Evolutionary conservation across 176 grass and related monocot genomes (phyloP), one percentile per base, ranked within the genome.

Genomic region (Raddia distichophylla): DNA sequence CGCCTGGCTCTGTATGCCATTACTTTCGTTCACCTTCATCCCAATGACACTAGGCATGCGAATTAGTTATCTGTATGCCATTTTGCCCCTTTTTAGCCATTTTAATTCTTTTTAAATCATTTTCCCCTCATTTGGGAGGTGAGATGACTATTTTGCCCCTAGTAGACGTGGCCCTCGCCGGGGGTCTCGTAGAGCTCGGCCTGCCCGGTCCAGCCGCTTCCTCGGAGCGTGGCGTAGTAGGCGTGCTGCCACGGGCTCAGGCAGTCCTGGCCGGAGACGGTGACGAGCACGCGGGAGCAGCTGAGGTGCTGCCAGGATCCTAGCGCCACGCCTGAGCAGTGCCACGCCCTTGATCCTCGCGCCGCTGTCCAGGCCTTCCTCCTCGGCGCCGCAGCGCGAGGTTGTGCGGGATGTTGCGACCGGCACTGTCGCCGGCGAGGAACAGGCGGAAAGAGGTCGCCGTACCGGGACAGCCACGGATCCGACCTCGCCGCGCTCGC

Each of bases 351-450:
- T 78, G 85, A 93, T 77, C 60, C 17, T 76, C 8, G 86, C 85
- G 59, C 83, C 74, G 65, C 84, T 83, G 79, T 85, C 66, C 0
- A 85, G 87, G 0, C 74, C 57, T 13, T 90, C 76, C 69, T 84
- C 69, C 5, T 79, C 77, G 1, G 77, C 84, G 14, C n/a, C 85
- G 84, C 86, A 97, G 62, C 18, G 89, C 88, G 18, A 97, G 81
- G 87, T 97, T 97, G 83, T 97, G 94, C 68, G 91, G 91, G 65
- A 97, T 97, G 88, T 97, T 97, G 10, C 86, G 88, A 7, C 94
- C 94, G 1, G 94, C 91, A 76, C 94, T 97, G 73, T 93, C 94
- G 10, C 91, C 94, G 52, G 91, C 91, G 13, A 97, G 71, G 76
- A 91, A 89, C 9, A 97, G 85, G 7, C 57, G 73, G n/a, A n/a